Evolutionary conservation across 2,329 filamentous ascomycete genomes (phyloP), one percentile per base, ranked within the genome.

Genomic region (Ceratocystis alfenasii): DNA sequence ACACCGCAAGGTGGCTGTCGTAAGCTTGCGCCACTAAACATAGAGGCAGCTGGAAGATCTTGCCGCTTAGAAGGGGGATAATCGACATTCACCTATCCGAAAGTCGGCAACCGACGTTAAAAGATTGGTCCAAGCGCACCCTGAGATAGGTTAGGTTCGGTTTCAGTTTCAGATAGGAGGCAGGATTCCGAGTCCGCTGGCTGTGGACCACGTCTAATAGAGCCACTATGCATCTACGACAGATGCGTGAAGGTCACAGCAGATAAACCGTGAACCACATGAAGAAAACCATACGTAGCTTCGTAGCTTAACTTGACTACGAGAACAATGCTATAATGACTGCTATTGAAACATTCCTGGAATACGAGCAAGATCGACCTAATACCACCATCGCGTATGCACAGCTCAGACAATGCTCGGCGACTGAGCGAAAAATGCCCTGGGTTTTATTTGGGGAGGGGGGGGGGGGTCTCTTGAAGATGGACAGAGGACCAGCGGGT

Each of bases 71-170:
- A 15, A 22, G 48, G 3, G 25, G n/a, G 48, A 25, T 8, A 20
- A 50, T 50, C 48, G 48, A 25, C 48, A 50, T 50, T 50, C 48
- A 20, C 48, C n/a, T 50, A 50, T 50, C 48, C 48, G 48, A 50
- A 50, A 50, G 48, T 20, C 10, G 48, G 22, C n/a, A 50, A 50
- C 48, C 22, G 17, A 22, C 17, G 20, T 48, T 48, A 48, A n/a
- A n/a, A 48, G 46, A 22, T 22, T 50, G 48, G 48, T 2, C 48
- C 22, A 10, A 50, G 48, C 1, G 48, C n/a, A 20, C 22, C 48
- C 10, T 50, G 15, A 22, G 20, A 10, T 10, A n/a, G 22, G n/a
- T n/a, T 50, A 10, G 20, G 20, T 41, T 41, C 3, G 10, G 36
- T 41, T 41, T 41, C 36, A 50, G 48, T 25, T 50, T 50, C 48